Base-by-base conservation (phyloP, 2,329 filamentous ascomycete species). In the Nigrospora osmanthi region DNA sequence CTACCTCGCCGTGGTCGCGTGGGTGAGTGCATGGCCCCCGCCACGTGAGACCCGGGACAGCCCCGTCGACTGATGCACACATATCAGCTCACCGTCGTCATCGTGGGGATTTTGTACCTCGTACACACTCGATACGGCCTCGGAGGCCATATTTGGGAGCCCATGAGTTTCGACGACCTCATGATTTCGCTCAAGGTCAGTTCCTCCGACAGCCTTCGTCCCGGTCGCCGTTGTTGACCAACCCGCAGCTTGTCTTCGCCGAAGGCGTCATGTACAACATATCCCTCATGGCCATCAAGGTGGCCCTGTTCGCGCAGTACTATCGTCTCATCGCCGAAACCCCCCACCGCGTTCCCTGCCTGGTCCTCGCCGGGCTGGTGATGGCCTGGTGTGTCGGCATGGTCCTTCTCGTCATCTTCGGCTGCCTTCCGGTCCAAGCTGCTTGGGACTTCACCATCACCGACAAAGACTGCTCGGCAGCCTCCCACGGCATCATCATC, bases 221-320 rank as follows among this genome's bases (percentile, higher is more conserved):
- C 6, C 13, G 3, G 35, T 16, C 16, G 35, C 14, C 11, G 5
- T 15, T 17, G 11, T 16, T 16, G 6, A 16, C 11, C 16, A 5
- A n/a, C 16, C n/a, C 12, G n/a, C 23, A 40, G 38, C 17, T 40
- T 19, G 12, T 40, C 38, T 40, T 30, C 11, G 38, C 19, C 38
- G 38, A 40, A 13, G 17, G 12, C 13, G 55, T 62, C 35, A 47
- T 63, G 5, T 63, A 63, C 47, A 62, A 61, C 43, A 47, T 43
- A 35, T 55, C 58, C 5, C 53, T 63, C n/a, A 54, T 54, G 15
- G 51, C 56, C 13, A 55, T 56, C 47, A 63, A 63, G 43, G 44
- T 59, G 19, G 54, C 59, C 37, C 61, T 63, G 46, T 49, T 63
- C 30, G 43, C 58, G 3, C 60, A 62, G 30, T 63, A 62, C 46